phyloP scores from a whole-genome alignment of 2,329 filamentous ascomycete genomes.

The Nemania diffusa region DNA sequence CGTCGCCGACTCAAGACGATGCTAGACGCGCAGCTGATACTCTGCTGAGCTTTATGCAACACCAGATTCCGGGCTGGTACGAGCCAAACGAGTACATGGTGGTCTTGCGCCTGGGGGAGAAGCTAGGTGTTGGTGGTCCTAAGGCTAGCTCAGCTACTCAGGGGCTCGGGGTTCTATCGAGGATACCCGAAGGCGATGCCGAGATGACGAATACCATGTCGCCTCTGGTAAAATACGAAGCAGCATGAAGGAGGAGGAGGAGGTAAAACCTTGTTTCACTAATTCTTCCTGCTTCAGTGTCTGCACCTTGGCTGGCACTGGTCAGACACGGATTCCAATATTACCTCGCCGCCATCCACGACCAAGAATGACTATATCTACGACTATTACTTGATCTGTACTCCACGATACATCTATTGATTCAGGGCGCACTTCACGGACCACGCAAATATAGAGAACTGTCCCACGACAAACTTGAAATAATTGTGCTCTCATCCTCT shows the following conservation, averaged over 20 bases:
- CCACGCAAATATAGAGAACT: slow-evolving; percentile 30
- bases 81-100: slow-evolving; percentile 81
- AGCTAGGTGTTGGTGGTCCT: slow-evolving; percentile 69
- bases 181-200: slow-evolving; percentile 67
- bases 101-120: slow-evolving; percentile 86
- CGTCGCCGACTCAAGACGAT: slow-evolving; percentile 83
- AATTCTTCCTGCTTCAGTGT: slow-evolving; percentile 10
- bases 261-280: slow-evolving; percentile 38
- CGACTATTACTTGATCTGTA: slow-evolving; percentile 18
- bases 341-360: background rate
- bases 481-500: slow-evolving; percentile 27
- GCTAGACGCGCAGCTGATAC: slow-evolving; percentile 83
- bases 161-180: slow-evolving; percentile 61
- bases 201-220: slow-evolving; percentile 58
- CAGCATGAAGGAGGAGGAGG: slow-evolving; percentile 48
- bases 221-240: slow-evolving; percentile 51
- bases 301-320: slow-evolving; percentile 2
- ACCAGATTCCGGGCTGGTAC: slow-evolving; percentile 71
- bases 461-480: slow-evolving; percentile 37
- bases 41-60: slow-evolving; percentile 82
- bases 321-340: background rate
- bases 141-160: slow-evolving; percentile 47
- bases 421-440: slow-evolving; percentile 1
- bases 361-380: slow-evolving; percentile 5
- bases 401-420: slow-evolving; percentile 18